A percentile compares a stretch with the other conserved stretches of the same genome.
phyloP scores from a whole-genome alignment of 306 rosid genomes.

The Dalbergia oliveri region DNA sequence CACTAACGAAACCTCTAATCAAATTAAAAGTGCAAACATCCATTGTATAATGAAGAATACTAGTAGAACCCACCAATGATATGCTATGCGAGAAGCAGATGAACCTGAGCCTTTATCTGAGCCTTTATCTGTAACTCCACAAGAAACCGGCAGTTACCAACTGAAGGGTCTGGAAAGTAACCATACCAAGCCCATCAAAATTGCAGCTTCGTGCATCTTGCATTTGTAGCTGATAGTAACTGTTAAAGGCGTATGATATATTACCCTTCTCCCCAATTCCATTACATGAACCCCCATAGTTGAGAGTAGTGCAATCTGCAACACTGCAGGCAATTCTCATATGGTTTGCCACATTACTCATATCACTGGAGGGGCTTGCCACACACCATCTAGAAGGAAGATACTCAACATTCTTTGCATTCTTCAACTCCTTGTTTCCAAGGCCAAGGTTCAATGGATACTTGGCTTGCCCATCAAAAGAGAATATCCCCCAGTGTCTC shows the following conservation, averaged over 20 bases:
- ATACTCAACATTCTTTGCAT: constrained; percentile 74
- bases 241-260: constrained; percentile 82
- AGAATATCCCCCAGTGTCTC: constrained; percentile 88
- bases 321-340: constrained; percentile 75
- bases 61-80: constrained; percentile 36
- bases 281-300: constrained; percentile 82
- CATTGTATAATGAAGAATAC: constrained; percentile 49
- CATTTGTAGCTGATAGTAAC: constrained; percentile 84
- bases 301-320: constrained; percentile 86
- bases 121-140: constrained; percentile 64
- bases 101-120: constrained; percentile 53
- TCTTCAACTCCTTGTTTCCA: constrained; percentile 66
- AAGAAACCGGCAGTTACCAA: constrained; percentile 75
- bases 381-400: constrained; percentile 90
- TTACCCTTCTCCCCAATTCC: constrained; percentile 80
- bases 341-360: constrained; percentile 65
- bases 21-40: constrained; percentile 36
- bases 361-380: constrained; percentile 68
- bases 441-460: constrained; percentile 77
- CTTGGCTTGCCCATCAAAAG: constrained; percentile 85
- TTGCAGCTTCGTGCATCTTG: constrained; percentile 75
- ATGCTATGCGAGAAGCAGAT: constrained; percentile 44
- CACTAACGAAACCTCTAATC: constrained; percentile 50
- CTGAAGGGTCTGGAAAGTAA: constrained; percentile 83
- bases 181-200: constrained; percentile 78